Evolutionary conservation across 768 basidiomycete species (phyloP), one percentile per base, ranked within the genome.

Genomic region (Boletus edulis): DNA sequence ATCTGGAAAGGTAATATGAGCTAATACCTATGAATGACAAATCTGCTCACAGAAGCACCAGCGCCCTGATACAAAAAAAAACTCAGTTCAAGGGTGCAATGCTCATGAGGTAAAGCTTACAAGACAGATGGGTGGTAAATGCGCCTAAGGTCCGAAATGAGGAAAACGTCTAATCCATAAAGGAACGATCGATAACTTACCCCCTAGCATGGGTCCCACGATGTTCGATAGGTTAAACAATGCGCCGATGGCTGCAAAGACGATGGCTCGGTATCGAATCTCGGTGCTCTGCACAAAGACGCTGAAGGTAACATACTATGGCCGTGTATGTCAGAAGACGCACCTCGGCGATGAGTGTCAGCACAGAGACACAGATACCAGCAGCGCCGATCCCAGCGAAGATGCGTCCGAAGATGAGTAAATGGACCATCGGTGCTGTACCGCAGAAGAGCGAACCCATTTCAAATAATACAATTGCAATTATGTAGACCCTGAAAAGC

Each of bases 301-400:
- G 4, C 4, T 32, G n/a, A 49, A 34, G 14, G 5, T n/a, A 40
- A 6, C 7, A 20, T 3, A 5, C 22, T 22, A 22, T 22, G 29
- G 3, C 12, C 7, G 8, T 45, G 27, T n/a, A 13, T 29, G n/a
- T 13, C 24, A 20, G 35, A n/a, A 37, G 7, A 55, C 48, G 22
- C 13, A 52, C 60, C 27, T 61, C 39, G 6, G 58, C 58, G 24
- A 56, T 43, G 39, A 59, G 54, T 2, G 60, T 61, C 39, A 61
- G 31, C 37, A 56, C 60, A 42, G 54, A 56, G 13, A 61, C 49
- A 14, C 45, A 73, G 46, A 88, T 82, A 3, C 84, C 86, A 7
- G 85, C 85, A 53, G 85, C 86, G 17, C 87, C 86, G 1, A 83
- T 77, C 22, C 86, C 86, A 39, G 86, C 81, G 31, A 87, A 70